Percentiles rank a stretch among this genome's conserved stretches.
These are phyloP conservation scores for Cystofilobasidium capitatum DNA, from an alignment of 768 basidiomycete genomes.

Conservation along the genomic window DNA sequence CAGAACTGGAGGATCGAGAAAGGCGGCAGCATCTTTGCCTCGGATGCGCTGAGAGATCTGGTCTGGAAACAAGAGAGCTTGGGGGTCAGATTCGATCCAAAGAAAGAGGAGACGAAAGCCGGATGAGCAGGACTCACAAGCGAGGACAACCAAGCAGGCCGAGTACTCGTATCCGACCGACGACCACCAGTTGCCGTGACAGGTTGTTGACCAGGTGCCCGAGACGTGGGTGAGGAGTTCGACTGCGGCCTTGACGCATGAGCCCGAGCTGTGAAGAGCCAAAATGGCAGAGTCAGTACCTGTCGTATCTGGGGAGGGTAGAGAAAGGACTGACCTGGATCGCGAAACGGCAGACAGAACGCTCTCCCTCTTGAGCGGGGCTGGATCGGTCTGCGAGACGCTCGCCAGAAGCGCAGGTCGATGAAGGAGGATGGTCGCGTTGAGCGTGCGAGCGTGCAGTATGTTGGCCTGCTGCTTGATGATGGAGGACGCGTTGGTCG, in stretches of 20 bases:
- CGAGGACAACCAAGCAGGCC: background rate
- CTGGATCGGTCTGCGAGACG: background rate
- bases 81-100: background rate
- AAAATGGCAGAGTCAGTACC: background rate
- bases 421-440: background rate
- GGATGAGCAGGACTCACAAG: background rate
- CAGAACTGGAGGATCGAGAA: background rate
- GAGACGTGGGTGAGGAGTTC: background rate
- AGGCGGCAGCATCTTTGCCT: background rate
- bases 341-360: background rate
- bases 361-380: background rate
- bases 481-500: background rate
- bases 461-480: background rate
- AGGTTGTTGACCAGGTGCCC: background rate
- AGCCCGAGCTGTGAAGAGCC: background rate
- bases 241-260: background rate
- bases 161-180: background rate
- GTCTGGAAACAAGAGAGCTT: background rate
- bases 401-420: background rate
- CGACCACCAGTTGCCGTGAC: constrained; percentile 6
- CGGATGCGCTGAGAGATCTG: background rate
- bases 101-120: too few relatives aligned
- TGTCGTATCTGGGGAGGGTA: background rate
- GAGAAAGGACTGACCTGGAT: background rate
- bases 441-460: background rate